phyloP scores from a whole-genome alignment of 805 yeast species.

The Yarrowia sp. region DNA sequence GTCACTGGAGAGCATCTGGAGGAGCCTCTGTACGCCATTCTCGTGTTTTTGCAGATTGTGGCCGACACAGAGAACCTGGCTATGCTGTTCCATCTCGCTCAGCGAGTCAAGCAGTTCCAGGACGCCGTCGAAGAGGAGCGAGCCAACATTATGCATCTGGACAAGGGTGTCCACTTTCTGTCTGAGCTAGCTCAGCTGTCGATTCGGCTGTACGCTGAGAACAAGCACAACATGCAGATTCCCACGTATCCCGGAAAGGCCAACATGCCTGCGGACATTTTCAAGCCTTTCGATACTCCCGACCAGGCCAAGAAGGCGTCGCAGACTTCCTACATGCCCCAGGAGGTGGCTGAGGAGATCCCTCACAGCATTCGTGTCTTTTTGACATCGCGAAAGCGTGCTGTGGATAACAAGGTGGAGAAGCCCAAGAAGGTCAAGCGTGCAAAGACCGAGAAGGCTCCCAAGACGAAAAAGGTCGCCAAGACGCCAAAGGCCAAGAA shows the following conservation, averaged over 20 bases:
- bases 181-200: conserved; percentile 72
- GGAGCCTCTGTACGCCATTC: conserved; percentile 56
- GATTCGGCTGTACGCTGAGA: conserved; percentile 56
- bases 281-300: conserved; percentile 55
- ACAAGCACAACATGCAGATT: conserved; percentile 64
- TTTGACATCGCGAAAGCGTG: conserved; percentile 15
- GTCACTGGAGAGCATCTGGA: conserved; percentile 34
- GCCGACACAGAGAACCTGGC: conserved; percentile 68
- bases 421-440: conserved; percentile 30
- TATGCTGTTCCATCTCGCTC: conserved; percentile 69
- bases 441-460: conserved; percentile 20
- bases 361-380: conserved; percentile 21
- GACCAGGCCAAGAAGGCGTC: conserved; percentile 58
- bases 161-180: conserved; percentile 48
- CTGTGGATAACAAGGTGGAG: not conserved
- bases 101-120: conserved; percentile 72
- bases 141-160: conserved; percentile 40
- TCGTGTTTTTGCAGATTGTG: conserved; percentile 58
- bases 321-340: conserved; percentile 56
- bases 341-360: conserved; percentile 39
- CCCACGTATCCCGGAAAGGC: conserved; percentile 77
- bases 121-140: conserved; percentile 45
- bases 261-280: conserved; percentile 67
- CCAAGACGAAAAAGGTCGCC: conserved; percentile 26
- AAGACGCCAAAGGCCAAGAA: not conserved